phyloP scores from a whole-genome alignment of 768 basidiomycete genomes.

The Krasilnikovozyma curviuscula region DNA sequence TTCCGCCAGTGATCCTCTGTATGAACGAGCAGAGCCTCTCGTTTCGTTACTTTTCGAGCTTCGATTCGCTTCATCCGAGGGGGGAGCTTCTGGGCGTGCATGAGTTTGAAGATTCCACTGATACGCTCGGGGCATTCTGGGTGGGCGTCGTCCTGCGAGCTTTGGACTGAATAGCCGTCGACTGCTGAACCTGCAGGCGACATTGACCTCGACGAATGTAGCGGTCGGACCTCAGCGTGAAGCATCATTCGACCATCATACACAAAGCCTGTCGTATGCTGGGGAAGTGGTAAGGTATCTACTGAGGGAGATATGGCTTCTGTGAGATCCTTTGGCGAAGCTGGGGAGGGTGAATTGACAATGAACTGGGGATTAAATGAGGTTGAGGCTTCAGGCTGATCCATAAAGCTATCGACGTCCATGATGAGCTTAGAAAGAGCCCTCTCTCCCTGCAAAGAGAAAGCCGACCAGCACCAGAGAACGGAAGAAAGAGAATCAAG shows the following conservation, averaged over 20 bases:
- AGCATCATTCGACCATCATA: conserved; percentile 72
- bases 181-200: conserved; percentile 7
- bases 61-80: conserved; percentile 57
- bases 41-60: conserved; percentile 49
- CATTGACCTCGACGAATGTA: conserved; percentile 20
- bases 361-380: no score
- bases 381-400: no score
- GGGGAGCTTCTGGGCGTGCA: conserved; percentile 42
- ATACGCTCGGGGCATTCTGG: conserved; percentile 67
- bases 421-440: no score
- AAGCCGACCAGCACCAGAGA: no score
- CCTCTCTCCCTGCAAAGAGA: no score
- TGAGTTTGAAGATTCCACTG: conserved; percentile 45
- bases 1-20: conserved; percentile 81
- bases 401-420: no score
- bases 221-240: conserved; percentile 56
- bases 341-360: no score
- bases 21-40: conserved; percentile 77
- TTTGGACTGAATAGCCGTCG: not conserved
- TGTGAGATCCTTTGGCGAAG: no score
- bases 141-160: conserved; percentile 35
- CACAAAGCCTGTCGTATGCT: conserved; percentile 53
- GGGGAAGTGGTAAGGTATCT: not conserved
- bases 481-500: no score
- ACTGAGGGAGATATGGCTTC: no score